phyloP scores from a whole-genome alignment of 1,284 basidiomycete species.

The Microbotryum violaceum region DNA sequence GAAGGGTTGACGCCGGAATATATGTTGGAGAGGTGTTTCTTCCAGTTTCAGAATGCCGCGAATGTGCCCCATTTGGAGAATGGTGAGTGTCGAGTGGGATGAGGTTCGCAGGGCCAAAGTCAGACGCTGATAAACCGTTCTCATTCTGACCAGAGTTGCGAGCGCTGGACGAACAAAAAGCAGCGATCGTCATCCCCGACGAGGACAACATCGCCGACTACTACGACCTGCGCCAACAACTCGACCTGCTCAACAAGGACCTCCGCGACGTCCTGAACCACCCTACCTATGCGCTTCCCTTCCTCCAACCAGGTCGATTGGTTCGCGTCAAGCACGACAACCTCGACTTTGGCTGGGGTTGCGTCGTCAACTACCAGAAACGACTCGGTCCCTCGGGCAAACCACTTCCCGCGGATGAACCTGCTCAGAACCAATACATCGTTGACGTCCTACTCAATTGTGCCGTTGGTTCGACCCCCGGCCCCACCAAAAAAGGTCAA shows the following conservation, averaged over 20 bases:
- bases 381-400: constrained; percentile 43
- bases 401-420: constrained; percentile 54
- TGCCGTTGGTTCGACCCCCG: constrained; percentile 55
- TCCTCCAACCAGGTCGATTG: constrained; percentile 84
- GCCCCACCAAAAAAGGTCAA: constrained; percentile 49
- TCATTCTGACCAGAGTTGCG: constrained; percentile 62
- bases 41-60: constrained; percentile 92
- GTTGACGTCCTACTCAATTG: constrained; percentile 88
- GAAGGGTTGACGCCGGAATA: constrained; percentile 97
- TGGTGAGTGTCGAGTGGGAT: constrained; percentile 49
- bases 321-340: constrained; percentile 80
- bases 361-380: constrained; percentile 87
- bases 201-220: constrained; percentile 82
- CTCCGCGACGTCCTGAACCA: constrained; percentile 89
- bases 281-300: constrained; percentile 85
- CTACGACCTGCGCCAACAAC: constrained; percentile 81
- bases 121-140: neutral
- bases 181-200: constrained; percentile 64
- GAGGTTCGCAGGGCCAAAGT: neutral
- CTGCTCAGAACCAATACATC: constrained; percentile 84
- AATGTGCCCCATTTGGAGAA: constrained; percentile 80
- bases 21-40: constrained; percentile 97
- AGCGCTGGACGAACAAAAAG: constrained; percentile 62
- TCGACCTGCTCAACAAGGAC: constrained; percentile 77
- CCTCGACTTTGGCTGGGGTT: constrained; percentile 92